A percentile compares a stretch with the other conserved stretches of the same genome.
Conservation (phyloP, 2,329 filamentous ascomycete species). For the Hymenoscyphus infarciens region DNA sequence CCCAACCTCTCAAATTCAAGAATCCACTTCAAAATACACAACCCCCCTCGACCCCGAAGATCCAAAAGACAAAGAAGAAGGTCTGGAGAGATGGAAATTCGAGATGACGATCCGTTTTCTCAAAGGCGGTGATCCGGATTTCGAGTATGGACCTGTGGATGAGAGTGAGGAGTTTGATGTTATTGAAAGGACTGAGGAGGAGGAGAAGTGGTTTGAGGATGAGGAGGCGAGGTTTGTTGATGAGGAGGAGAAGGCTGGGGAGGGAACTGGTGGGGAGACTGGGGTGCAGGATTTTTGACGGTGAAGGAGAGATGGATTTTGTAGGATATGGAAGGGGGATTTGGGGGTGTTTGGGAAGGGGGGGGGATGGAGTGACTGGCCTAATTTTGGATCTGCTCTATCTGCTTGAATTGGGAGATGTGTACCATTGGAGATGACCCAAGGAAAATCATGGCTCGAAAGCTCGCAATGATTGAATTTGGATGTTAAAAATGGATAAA, state of each 20-base stretch:
- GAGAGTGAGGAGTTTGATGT: conserved; percentile 34
- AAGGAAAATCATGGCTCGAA: too few relatives aligned
- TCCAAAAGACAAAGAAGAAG: conserved; percentile 34
- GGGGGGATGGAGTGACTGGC: background rate
- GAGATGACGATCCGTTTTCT: conserved; percentile 36
- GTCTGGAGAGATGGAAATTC: conserved; percentile 35
- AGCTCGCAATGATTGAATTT: too few relatives aligned
- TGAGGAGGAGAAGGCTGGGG: conserved; percentile 22
- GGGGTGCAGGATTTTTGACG: conserved; percentile 36
- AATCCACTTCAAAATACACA: too few relatives aligned
- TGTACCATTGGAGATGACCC: too few relatives aligned
- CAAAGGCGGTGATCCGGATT: conserved; percentile 36
- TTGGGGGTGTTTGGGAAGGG: background rate
- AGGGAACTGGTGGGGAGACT: conserved; percentile 31
- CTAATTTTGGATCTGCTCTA: too few relatives aligned
- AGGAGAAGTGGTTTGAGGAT: conserved; percentile 37
- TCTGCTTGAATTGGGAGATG: too few relatives aligned
- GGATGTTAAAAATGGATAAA: too few relatives aligned
- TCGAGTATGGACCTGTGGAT: conserved; percentile 35
- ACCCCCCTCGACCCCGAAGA: conserved; percentile 30
- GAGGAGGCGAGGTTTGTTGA: conserved; percentile 33
- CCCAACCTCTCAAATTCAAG: conserved; percentile 2
- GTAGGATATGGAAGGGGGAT: background rate
- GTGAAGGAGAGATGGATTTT: background rate
- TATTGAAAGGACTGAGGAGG: conserved; percentile 33